Percentiles rank a stretch among this genome's conserved stretches.
These are phyloP conservation scores for Debaryomyces singareniensis DNA, from an alignment of 1,139 yeast genomes.

Conservation along the genomic window DNA sequence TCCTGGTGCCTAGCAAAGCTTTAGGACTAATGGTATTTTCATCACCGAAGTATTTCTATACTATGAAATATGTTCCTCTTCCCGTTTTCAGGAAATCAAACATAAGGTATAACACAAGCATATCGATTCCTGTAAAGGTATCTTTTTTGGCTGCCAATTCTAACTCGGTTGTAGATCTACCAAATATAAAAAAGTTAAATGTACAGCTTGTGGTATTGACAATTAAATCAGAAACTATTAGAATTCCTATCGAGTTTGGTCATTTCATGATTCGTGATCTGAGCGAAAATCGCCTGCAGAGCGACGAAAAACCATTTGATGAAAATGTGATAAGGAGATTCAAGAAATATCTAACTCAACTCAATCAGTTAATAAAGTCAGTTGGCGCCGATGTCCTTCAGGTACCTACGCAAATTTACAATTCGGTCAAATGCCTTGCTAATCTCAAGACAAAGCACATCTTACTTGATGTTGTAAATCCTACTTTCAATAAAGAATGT, in stretches of 20 bases:
- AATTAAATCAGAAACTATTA: slow-evolving; percentile 26
- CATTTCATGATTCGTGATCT: slow-evolving; percentile 35
- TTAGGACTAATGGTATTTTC: slow-evolving; percentile 32
- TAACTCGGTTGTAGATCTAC: slow-evolving; percentile 6
- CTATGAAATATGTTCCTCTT: slow-evolving; percentile 30
- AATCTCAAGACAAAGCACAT: slow-evolving; percentile 27
- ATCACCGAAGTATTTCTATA: slow-evolving; percentile 28
- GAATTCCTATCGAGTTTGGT: slow-evolving; percentile 36
- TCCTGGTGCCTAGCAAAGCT: slow-evolving; percentile 29
- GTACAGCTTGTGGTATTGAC: slow-evolving; percentile 35
- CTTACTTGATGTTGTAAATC: slow-evolving; percentile 13
- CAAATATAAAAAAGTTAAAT: slow-evolving; percentile 26
- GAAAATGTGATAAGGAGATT: slow-evolving; percentile 26
- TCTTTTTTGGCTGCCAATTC: slow-evolving; percentile 20
- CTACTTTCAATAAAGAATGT: slow-evolving; percentile 14
- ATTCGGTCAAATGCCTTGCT: slow-evolving; percentile 34
- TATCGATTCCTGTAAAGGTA: slow-evolving; percentile 32
- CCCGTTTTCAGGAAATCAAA: slow-evolving; percentile 16
- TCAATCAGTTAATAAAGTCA: slow-evolving; percentile 24
- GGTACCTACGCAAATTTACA: slow-evolving; percentile 31
- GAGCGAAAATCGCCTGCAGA: slow-evolving; percentile 17
- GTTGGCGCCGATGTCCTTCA: slow-evolving; percentile 30
- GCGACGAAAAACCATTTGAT: slow-evolving; percentile 23
- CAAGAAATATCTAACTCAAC: slow-evolving; percentile 20
- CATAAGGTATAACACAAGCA: slow-evolving; percentile 10